Conservation (phyloP, 805 yeast genomes). For the Lachancea cidri region DNA sequence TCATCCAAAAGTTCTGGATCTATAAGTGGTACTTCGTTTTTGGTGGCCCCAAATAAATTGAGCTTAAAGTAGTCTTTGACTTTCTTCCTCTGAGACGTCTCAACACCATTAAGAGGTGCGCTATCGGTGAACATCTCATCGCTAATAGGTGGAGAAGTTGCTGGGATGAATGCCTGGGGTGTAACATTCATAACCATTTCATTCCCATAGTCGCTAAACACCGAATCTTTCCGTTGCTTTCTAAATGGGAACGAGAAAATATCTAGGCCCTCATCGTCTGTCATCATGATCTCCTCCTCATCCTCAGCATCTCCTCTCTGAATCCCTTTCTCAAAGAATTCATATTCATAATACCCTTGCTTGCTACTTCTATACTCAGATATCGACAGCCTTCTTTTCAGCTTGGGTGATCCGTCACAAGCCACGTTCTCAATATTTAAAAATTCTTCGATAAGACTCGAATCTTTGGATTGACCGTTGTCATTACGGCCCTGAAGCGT, state of each 20-base stretch:
- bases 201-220: conserved; percentile 9
- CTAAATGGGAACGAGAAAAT: conserved; percentile 5
- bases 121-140: neutral
- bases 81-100: conserved; percentile 14
- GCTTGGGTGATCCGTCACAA: conserved; percentile 1
- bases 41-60: conserved; percentile 20
- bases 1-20: conserved; percentile 9
- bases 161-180: conserved; percentile 1
- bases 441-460: conserved; percentile 10
- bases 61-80: conserved; percentile 27
- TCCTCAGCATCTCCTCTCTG: neutral
- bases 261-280: conserved; percentile 10
- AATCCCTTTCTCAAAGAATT: conserved; percentile 19
- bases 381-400: conserved; percentile 25
- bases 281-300: conserved; percentile 10
- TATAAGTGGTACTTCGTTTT: conserved; percentile 1
- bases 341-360: conserved; percentile 29
- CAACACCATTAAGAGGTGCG: conserved; percentile 3
- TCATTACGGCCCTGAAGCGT: conserved; percentile 19
- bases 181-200: conserved; percentile 9
- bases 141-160: neutral
- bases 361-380: conserved; percentile 26
- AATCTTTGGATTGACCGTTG: conserved; percentile 2
- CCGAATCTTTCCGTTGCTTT: conserved; percentile 7
- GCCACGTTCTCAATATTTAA: conserved; percentile 6